phyloP scores from a whole-genome alignment of 768 basidiomycete species.

The Aureoboletus auriporus region DNA sequence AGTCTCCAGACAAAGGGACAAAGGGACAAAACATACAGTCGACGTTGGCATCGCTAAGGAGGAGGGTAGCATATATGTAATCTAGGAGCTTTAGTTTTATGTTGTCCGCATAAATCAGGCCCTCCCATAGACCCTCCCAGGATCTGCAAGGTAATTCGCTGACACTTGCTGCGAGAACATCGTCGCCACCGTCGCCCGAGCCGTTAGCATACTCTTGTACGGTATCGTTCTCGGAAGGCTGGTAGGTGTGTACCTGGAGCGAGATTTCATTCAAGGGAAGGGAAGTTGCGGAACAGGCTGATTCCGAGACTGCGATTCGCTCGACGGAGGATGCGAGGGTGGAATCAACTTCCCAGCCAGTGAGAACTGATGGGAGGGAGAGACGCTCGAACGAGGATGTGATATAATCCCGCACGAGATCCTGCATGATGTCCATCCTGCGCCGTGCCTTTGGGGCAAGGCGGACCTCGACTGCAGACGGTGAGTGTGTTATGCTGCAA shows the following conservation, averaged over 20 bases:
- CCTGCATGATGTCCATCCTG: slow-evolving; percentile 72
- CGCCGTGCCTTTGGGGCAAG: slow-evolving; percentile 63
- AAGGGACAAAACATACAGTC: slow-evolving; percentile 55
- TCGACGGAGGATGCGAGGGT: slow-evolving; percentile 75
- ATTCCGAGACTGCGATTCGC: slow-evolving; percentile 68
- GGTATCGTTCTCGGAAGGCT: slow-evolving; percentile 62
- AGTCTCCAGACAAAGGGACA: background rate
- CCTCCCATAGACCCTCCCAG: slow-evolving; percentile 93
- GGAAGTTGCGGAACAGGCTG: slow-evolving; percentile 53
- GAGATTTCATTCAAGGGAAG: slow-evolving; percentile 53
- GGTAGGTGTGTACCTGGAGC: slow-evolving; percentile 86
- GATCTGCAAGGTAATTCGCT: slow-evolving; percentile 80
- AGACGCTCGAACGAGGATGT: slow-evolving; percentile 59
- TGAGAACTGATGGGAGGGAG: slow-evolving; percentile 62
- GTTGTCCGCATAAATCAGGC: slow-evolving; percentile 77
- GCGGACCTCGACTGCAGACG: slow-evolving; percentile 73
- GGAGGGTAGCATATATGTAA: slow-evolving; percentile 90
- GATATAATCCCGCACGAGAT: slow-evolving; percentile 55
- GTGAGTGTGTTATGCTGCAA: background rate
- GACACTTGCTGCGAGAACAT: slow-evolving; percentile 84
- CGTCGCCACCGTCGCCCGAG: slow-evolving; percentile 53
- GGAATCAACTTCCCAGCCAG: slow-evolving; percentile 76
- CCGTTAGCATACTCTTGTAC: slow-evolving; percentile 72
- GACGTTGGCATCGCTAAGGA: slow-evolving; percentile 86
- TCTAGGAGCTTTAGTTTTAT: slow-evolving; percentile 87